A percentile compares a stretch with the other conserved stretches of the same genome.
These are phyloP conservation scores for Melastoma malabathricum DNA, from an alignment of 345 rosid species.

Conservation along the genomic window DNA sequence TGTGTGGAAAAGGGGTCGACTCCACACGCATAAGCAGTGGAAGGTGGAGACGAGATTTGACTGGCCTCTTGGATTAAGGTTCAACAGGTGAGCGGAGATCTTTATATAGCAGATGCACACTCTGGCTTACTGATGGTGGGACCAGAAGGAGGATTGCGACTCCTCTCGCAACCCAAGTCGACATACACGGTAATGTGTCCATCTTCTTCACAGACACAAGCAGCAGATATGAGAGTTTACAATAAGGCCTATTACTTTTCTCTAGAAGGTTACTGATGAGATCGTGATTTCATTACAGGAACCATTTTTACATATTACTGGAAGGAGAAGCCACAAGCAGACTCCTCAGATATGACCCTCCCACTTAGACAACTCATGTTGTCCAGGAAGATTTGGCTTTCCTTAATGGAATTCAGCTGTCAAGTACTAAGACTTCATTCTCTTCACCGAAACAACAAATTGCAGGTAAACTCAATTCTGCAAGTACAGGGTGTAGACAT, in stretches of 20 bases:
- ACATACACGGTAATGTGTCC: conserved; percentile 75
- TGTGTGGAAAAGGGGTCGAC: conserved; percentile 61
- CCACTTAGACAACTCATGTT: conserved; percentile 56
- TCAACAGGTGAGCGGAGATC: conserved; percentile 40
- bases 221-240: conserved; percentile 67
- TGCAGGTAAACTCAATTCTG: conserved; percentile 48
- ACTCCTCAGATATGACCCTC: conserved; percentile 83
- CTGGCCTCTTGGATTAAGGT: conserved; percentile 79
- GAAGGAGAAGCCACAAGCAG: conserved; percentile 95
- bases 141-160: conserved; percentile 73
- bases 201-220: conserved; percentile 93
- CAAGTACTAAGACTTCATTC: conserved; percentile 59
- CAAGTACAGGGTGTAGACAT: neutral
- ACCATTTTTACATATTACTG: conserved; percentile 74
- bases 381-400: conserved; percentile 84
- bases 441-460: conserved; percentile 83
- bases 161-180: conserved; percentile 61
- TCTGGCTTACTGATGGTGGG: conserved; percentile 80
- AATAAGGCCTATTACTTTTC: neutral
- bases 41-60: conserved; percentile 78
- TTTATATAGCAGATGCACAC: conserved; percentile 91
- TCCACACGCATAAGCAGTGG: conserved; percentile 85
- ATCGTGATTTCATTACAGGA: conserved; percentile 21
- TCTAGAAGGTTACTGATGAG: neutral
- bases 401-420: conserved; percentile 85